phyloP scores from a whole-genome alignment of 768 basidiomycete genomes.

The Calocybe cyanea region DNA sequence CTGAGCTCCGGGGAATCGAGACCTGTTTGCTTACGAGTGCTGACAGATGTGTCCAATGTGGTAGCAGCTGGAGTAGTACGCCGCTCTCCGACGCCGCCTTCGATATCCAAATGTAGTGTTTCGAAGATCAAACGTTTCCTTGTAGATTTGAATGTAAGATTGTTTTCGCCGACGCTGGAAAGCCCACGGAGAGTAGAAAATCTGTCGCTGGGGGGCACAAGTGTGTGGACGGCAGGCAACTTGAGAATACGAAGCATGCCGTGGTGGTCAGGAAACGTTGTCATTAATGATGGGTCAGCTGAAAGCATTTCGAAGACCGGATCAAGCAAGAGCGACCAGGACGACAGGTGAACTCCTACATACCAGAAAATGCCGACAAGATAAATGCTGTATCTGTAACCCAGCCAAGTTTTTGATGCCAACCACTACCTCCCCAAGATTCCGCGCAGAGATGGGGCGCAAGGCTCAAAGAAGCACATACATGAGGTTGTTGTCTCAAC shows the following conservation, averaged over 20 bases:
- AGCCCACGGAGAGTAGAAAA: slow-evolving; percentile 83
- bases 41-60: slow-evolving; percentile 12
- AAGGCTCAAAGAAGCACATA: slow-evolving; percentile 66
- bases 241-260: slow-evolving; percentile 78
- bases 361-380: slow-evolving; percentile 77
- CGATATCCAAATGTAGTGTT: slow-evolving; percentile 83
- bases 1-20: slow-evolving; percentile 5
- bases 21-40: slow-evolving; percentile 12
- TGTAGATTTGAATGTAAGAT: slow-evolving; percentile 91
- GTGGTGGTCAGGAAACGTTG: slow-evolving; percentile 79
- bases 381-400: slow-evolving; percentile 71
- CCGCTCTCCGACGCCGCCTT: slow-evolving; percentile 80
- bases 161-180: slow-evolving; percentile 87
- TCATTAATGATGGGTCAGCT: slow-evolving; percentile 76
- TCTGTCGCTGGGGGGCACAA: slow-evolving; percentile 76
- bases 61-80: slow-evolving; percentile 50
- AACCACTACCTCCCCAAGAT: slow-evolving; percentile 58
- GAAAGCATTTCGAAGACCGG: slow-evolving; percentile 1
- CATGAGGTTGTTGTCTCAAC: slow-evolving; percentile 52
- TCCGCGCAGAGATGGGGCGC: slow-evolving; percentile 60
- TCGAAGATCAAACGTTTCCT: slow-evolving; percentile 86
- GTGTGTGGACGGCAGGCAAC: slow-evolving; percentile 70
- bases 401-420: slow-evolving; percentile 80
- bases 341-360: not conserved
- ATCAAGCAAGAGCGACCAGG: not conserved